Base-by-base conservation (phyloP, 768 basidiomycete genomes). In the Suillus sp. region DNA sequence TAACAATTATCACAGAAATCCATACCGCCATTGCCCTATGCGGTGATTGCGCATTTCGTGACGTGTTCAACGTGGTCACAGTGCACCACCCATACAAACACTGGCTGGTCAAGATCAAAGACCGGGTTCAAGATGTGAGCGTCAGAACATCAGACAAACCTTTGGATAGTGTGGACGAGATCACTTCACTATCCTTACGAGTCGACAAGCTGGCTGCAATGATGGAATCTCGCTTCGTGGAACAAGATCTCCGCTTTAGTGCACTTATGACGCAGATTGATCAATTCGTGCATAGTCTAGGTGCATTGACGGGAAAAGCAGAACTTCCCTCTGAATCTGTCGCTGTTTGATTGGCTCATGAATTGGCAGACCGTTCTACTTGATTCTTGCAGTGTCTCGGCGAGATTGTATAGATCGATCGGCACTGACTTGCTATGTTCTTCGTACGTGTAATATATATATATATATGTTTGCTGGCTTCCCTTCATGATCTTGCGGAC, bases 161-260 rank as follows among this genome's bases (percentile, higher is more conserved):
- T 16, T 2, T 25, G 14, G 22, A 18, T 16, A 38, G 18, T 0
- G 4, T 10, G 25, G 25, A 56, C 16, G 9, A 56, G 35, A 38
- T 1, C 9, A 38, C 22, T 25, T 56, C 35, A 9, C 37, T 56
- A 18, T 38, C 55, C 35, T 38, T 2, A 4, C 54, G 54, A 37
- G 54, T 37, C 22, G 35, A 55, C 6, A 55, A 37, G 4, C 22
- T 56, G 16, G 22, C 35, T 27, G 55, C 35, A 2, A 56, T 38
- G 35, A 16, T 55, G 35, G 54, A 55, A 55, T 55, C 35, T 54
- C 53, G 53, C 34, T 35, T 54, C n/a, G 6, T 22, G 8, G 54
- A 55, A 25, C 54, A 16, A 14, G 35, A 55, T 55, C 35, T 14
- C 22, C 35, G 35, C 3, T 35, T 56, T 18, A 25, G 16, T 25